These are phyloP conservation scores for Saksenaea oblongispora DNA, from an alignment of 371 early-diverging fungal species.

Conservation along the genomic window DNA sequence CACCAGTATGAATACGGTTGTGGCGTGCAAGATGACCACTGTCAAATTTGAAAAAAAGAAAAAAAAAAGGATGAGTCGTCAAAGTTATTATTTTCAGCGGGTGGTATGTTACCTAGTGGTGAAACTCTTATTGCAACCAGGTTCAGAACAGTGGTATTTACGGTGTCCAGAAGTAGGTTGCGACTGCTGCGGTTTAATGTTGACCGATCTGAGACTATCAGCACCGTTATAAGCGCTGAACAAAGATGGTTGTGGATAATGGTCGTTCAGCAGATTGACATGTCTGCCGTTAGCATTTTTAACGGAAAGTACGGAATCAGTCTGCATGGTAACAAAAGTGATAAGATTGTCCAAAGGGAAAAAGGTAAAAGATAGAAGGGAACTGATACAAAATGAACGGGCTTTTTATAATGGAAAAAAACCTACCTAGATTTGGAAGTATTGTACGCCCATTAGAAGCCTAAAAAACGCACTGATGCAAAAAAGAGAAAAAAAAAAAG, in stretches of 20 bases:
- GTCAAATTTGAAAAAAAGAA: constrained; percentile 11
- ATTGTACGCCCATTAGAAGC: background rate
- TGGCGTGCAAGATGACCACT: constrained; percentile 88
- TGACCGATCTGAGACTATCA: background rate
- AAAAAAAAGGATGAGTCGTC: background rate
- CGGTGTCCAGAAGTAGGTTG: constrained; percentile 21
- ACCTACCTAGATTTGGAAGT: background rate
- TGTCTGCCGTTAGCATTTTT: constrained; percentile 9
- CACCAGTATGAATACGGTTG: constrained; percentile 87
- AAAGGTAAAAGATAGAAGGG: background rate
- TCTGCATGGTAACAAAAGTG: background rate
- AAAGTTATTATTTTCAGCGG: background rate
- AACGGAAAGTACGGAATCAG: constrained; percentile 1
- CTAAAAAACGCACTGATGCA: background rate
- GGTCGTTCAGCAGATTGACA: constrained; percentile 6
- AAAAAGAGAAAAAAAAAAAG: constrained; percentile 8
- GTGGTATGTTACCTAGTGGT: constrained; percentile 64
- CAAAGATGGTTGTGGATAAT: background rate
- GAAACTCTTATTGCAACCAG: constrained; percentile 60
- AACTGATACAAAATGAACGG: background rate
- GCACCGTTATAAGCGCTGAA: background rate
- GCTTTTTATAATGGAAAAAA: constrained; percentile 1
- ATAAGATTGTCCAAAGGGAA: constrained; percentile 2
- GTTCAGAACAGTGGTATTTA: constrained; percentile 53
- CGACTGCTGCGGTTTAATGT: background rate